phyloP scores from a whole-genome alignment of 1,284 basidiomycete species.

The Moesziomyces sp. region DNA sequence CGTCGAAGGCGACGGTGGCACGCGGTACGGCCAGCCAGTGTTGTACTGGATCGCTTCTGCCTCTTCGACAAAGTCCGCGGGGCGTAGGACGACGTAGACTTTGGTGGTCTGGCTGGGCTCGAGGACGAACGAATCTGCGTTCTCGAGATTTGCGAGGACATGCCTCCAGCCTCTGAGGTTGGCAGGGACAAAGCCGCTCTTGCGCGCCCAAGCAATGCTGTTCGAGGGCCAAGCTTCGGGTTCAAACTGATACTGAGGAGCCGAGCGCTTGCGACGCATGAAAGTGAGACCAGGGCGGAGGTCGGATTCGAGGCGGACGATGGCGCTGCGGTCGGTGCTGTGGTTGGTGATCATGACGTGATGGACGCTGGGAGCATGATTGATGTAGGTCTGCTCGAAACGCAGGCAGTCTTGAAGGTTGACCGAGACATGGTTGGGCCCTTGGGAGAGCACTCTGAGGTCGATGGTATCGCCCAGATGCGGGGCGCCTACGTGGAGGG shows the following conservation, averaged over 20 bases:
- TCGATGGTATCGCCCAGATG: constrained; percentile 32
- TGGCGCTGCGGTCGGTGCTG: constrained; percentile 29
- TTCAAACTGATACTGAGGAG: constrained; percentile 39
- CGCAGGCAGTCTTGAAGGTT: constrained; percentile 35
- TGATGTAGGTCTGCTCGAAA: constrained; percentile 57
- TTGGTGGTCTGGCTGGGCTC: constrained; percentile 46
- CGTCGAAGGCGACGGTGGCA: constrained; percentile 20
- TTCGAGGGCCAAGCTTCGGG: constrained; percentile 57
- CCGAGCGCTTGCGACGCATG: constrained; percentile 52
- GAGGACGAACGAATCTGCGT: constrained; percentile 53
- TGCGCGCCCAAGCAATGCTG: constrained; percentile 55
- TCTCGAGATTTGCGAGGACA: constrained; percentile 59
- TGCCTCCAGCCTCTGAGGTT: constrained; percentile 61
- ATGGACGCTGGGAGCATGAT: constrained; percentile 58
- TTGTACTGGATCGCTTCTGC: constrained; percentile 21
- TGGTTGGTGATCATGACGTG: constrained; percentile 47
- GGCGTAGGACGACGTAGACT: constrained; percentile 56
- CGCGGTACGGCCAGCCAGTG: constrained; percentile 20
- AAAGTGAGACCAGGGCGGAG: constrained; percentile 54
- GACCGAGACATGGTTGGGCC: constrained; percentile 35
- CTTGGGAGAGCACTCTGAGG: constrained; percentile 29
- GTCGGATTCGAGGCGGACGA: constrained; percentile 55
- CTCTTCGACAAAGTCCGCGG: constrained; percentile 49
- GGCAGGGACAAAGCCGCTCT: constrained; percentile 56
- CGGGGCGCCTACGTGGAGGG: constrained; percentile 27